These are phyloP conservation scores for Boletellus emodensis DNA, from an alignment of 768 basidiomycete genomes.

Conservation along the genomic window DNA sequence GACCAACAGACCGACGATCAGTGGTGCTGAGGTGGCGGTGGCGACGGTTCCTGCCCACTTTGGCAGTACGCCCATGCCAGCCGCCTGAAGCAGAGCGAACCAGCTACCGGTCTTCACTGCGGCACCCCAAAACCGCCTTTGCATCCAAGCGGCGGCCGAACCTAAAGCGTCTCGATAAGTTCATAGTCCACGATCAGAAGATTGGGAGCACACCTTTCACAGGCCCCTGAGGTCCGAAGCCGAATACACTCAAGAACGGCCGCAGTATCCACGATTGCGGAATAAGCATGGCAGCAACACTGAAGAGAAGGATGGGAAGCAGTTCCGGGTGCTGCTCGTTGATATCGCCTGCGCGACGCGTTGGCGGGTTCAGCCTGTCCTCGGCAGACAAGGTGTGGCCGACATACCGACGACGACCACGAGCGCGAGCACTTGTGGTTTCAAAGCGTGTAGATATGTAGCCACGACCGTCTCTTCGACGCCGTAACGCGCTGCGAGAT, in stretches of 20 bases:
- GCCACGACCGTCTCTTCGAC: slow-evolving; percentile 5
- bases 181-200: accelerated
- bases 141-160: slow-evolving; percentile 12
- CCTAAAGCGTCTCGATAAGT: background rate
- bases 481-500: slow-evolving; percentile 1
- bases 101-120: slow-evolving; percentile 4
- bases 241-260: slow-evolving; percentile 10
- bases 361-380: background rate
- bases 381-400: background rate
- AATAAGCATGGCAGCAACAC: slow-evolving; percentile 4
- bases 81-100: slow-evolving; percentile 15
- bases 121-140: slow-evolving; percentile 3
- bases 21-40: background rate
- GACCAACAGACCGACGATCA: background rate
- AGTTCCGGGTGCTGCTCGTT: slow-evolving; percentile 9
- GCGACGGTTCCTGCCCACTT: slow-evolving; percentile 1
- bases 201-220: slow-evolving; percentile 6
- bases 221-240: slow-evolving; percentile 15
- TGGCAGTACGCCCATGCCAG: slow-evolving; percentile 8
- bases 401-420: slow-evolving; percentile 10
- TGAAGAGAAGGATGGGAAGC: slow-evolving; percentile 1
- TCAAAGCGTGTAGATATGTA: slow-evolving; percentile 2
- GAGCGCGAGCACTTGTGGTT: slow-evolving; percentile 5
- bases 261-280: slow-evolving; percentile 13
- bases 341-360: slow-evolving; percentile 6